Conservation (phyloP, 2,329 filamentous ascomycete species). For the Pseudogymnoascus sp. region DNA sequence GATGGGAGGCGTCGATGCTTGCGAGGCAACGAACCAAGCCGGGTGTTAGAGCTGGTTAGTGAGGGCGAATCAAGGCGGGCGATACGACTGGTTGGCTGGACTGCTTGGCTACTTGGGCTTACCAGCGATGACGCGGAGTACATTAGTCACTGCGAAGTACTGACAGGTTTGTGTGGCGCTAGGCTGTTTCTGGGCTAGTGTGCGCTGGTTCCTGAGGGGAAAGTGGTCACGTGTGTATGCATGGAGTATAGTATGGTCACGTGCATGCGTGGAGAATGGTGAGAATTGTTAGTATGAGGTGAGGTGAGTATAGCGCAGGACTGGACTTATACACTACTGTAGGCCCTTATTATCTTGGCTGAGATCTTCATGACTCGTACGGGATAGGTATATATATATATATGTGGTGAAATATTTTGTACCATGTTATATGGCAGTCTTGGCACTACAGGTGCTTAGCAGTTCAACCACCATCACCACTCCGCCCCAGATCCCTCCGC, state of each 20-base stretch:
- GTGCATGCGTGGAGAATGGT: not conserved
- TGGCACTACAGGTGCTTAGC: too few species aligned
- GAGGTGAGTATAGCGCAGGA: too few species aligned
- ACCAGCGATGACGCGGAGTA: not conserved
- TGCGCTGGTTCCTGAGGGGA: not conserved
- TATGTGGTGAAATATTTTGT: not conserved
- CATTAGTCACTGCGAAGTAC: not conserved
- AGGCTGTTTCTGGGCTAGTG: not conserved
- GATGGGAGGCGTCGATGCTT: not conserved
- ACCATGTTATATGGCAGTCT: too few species aligned
- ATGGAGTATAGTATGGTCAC: not conserved
- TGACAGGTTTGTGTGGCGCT: not conserved
- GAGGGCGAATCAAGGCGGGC: not conserved
- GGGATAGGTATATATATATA: not conserved
- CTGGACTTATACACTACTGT: too few species aligned
- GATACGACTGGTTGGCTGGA: not conserved
- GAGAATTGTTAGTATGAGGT: not conserved
- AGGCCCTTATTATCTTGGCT: not conserved
- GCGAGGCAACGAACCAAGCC: constrained; percentile 7
- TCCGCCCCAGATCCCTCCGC: constrained; percentile 48
- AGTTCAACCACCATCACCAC: not conserved
- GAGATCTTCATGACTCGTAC: not conserved
- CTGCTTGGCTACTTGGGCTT: not conserved
- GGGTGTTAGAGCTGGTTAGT: not conserved
- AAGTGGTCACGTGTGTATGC: not conserved